Evolutionary conservation across 176 grass and related monocot genomes (phyloP), one percentile per base, ranked within the genome.

Genomic region (Eragrostis nindensis): DNA sequence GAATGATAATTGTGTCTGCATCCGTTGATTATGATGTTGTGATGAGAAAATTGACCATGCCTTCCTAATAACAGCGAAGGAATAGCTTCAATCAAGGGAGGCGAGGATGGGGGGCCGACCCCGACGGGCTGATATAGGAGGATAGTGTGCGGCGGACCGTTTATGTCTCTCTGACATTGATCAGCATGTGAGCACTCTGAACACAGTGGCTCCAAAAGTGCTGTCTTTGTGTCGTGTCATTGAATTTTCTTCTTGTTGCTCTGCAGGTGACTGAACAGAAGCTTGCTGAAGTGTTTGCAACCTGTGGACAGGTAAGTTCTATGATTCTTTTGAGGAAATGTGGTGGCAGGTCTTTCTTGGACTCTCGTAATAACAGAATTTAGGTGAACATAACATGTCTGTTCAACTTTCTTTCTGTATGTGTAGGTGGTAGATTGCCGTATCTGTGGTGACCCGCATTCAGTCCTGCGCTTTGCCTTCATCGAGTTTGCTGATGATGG

Each of bases 251-350:
- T 83, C 64, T 45, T 68, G 25, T 64, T 81, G 19, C 22, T 71
- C 19, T 82, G 68, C 67, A 98, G 95, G 95, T 98, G 76, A 98
- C 95, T 71, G 95, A 98, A 89, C 90, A 98, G 44, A 98, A 91
- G 83, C 92, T 98, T 52, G 95, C 95, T 10, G 95, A 94, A 83
- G 86, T 98, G 44, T 98, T 98, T 38, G 86, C 92, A 79, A 93
- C 65, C 26, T 98, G 92, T 43, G 95, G 95, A 53, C 95, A 93
- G 83, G 95, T 95, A 87, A 87, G 85, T 79, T 84, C 7, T 84
- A 45, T 81, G 72, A 72, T 79, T 84, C 22, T 25, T 70, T 75
- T 44, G 13, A 22, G 38, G 27, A 86, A 61, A 75, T 48, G 2
- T 77, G 55, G 19, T 9, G 8, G 5, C 60, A 60, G 11, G 36